A percentile compares a stretch with the other conserved stretches of the same genome.
Conservation (phyloP, 495 filamentous ascomycete species). For the Aspergillus bertholletiae region DNA sequence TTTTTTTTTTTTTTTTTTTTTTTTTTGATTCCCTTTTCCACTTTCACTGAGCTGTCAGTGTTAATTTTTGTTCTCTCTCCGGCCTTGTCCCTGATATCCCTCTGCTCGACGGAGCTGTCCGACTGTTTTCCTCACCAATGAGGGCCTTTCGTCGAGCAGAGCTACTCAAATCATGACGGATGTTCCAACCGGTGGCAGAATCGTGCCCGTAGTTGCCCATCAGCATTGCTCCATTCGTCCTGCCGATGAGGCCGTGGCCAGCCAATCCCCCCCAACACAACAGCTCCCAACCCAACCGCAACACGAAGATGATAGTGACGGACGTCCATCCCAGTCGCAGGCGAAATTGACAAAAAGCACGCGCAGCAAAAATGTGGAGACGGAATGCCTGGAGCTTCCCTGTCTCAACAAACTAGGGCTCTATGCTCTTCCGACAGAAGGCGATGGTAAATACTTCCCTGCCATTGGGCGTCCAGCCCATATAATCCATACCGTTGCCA, state of each 20-base stretch:
- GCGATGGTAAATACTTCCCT: slow-evolving; percentile 36
- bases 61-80: background rate
- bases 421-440: slow-evolving; percentile 42
- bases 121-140: slow-evolving; percentile 29
- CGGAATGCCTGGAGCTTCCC: slow-evolving; percentile 32
- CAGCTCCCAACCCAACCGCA: background rate
- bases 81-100: slow-evolving; percentile 7
- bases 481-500: background rate
- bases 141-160: slow-evolving; percentile 32
- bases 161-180: slow-evolving; percentile 39
- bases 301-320: background rate
- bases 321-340: background rate
- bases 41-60: slow-evolving; percentile 1
- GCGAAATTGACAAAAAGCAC: slow-evolving; percentile 9
- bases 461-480: background rate
- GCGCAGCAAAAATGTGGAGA: slow-evolving; percentile 22
- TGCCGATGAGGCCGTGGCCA: slow-evolving; percentile 11
- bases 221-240: slow-evolving; percentile 22
- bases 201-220: slow-evolving; percentile 44
- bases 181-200: slow-evolving; percentile 42
- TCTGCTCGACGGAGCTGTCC: slow-evolving; percentile 21
- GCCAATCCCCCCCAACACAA: slow-evolving; percentile 4
- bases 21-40: background rate
- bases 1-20: too few species aligned
- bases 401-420: slow-evolving; percentile 36